Percentiles rank a stretch among this genome's conserved stretches.
These are phyloP conservation scores for Aspergillus udagawae DNA, from an alignment of 2,329 filamentous ascomycete genomes.

Conservation along the genomic window DNA sequence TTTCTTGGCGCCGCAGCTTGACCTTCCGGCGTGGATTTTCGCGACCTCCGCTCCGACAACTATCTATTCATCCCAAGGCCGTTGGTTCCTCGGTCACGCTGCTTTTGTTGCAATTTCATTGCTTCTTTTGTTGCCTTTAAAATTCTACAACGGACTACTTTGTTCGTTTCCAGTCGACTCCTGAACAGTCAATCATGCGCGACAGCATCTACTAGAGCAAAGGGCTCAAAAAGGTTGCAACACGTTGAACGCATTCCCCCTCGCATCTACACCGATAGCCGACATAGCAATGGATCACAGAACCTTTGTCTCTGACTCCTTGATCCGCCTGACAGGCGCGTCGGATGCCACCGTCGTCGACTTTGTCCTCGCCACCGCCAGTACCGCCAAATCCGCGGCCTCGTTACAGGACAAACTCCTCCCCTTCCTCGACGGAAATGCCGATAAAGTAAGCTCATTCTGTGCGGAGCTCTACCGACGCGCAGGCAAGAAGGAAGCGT, in stretches of 20 bases:
- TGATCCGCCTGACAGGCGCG: constrained; percentile 52
- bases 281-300: constrained; percentile 34
- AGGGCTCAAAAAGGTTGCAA: background rate
- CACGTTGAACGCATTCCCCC: background rate
- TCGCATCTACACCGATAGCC: background rate
- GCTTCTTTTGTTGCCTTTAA: background rate
- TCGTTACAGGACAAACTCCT: constrained; percentile 50
- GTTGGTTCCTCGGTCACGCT: background rate
- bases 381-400: constrained; percentile 45
- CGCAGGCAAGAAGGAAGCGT: constrained; percentile 18
- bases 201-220: constrained; percentile 23
- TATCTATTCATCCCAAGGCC: background rate
- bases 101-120: background rate
- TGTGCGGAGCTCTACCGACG: constrained; percentile 44
- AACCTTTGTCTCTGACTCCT: constrained; percentile 47
- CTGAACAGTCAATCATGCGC: constrained; percentile 1
- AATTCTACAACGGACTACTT: background rate
- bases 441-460: constrained; percentile 45
- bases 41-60: background rate
- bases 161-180: background rate
- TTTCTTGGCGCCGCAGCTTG: constrained; percentile 9
- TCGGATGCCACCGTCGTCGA: constrained; percentile 55
- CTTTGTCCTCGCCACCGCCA: constrained; percentile 54
- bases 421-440: constrained; percentile 49
- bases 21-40: constrained; percentile 9